Conservation (phyloP, 2,329 filamentous ascomycete species). For the Sporothrix variecibatus region DNA sequence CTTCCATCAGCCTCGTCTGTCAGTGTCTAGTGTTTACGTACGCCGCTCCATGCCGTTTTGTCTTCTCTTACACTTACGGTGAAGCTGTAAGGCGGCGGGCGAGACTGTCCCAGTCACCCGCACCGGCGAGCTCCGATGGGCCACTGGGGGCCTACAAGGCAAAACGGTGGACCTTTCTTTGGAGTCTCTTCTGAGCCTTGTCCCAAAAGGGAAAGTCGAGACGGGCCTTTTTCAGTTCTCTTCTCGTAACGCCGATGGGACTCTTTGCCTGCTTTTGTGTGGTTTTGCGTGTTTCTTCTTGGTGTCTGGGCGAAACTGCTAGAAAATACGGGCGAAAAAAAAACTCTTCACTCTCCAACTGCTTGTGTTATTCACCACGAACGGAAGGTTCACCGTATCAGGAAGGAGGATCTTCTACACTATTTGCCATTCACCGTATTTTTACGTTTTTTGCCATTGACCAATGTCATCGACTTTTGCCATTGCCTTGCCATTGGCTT, state of each 20-base stretch:
- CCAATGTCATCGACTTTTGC: background rate
- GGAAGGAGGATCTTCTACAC: background rate
- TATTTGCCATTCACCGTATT: background rate
- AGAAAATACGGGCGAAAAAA: background rate
- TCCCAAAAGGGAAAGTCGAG: slow-evolving; percentile 6
- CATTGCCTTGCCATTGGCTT: too few species aligned
- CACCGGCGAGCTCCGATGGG: slow-evolving; percentile 24
- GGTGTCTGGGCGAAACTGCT: background rate
- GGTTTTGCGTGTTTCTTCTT: too few species aligned
- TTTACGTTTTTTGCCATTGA: background rate
- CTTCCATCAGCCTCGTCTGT: slow-evolving; percentile 15
- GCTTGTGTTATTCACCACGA: background rate
- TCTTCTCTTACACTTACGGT: background rate
- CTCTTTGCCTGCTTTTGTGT: background rate
- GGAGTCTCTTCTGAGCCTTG: background rate
- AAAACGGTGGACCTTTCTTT: background rate
- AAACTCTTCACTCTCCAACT: background rate
- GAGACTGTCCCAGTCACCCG: background rate
- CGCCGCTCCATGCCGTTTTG: background rate
- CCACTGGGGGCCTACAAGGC: background rate
- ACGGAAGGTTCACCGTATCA: slow-evolving; percentile 6
- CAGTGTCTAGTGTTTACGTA: background rate
- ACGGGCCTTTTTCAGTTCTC: background rate
- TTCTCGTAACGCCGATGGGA: slow-evolving; percentile 12
- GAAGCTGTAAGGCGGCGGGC: slow-evolving; percentile 6